Evolutionary conservation across 345 rosid genomes (phyloP).

Genomic region (Microcos paniculata): DNA sequence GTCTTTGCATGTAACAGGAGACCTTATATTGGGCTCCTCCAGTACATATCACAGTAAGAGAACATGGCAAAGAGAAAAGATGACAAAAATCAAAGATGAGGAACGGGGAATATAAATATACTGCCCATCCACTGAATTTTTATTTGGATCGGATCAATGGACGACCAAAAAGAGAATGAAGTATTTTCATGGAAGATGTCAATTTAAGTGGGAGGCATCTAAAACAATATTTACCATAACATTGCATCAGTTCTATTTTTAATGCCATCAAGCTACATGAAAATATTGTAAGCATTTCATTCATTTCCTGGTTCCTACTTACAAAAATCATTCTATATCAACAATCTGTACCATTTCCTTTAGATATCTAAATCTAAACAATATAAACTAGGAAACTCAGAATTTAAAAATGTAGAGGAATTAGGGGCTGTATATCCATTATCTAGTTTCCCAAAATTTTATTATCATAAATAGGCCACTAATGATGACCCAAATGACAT

Average conservation of each 20-base stretch:
- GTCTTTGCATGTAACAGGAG: constrained; percentile 71
- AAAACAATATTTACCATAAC: background rate
- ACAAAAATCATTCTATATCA: background rate
- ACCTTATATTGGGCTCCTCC: constrained; percentile 81
- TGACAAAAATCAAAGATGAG: background rate
- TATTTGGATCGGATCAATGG: background rate
- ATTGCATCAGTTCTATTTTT: background rate
- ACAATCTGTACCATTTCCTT: background rate
- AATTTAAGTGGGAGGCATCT: background rate
- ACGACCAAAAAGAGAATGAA: background rate
- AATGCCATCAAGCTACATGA: background rate
- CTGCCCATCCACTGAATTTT: background rate
- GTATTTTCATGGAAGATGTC: background rate
- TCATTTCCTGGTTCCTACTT: background rate
- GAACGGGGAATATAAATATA: background rate
- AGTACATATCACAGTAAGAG: constrained; percentile 58
- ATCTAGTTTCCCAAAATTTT: background rate
- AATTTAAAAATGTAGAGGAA: background rate
- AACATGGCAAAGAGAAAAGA: background rate
- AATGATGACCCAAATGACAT: background rate
- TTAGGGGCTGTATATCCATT: background rate
- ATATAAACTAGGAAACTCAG: background rate
- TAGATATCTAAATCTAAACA: background rate
- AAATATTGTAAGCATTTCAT: background rate
- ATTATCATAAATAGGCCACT: background rate